A percentile compares a stretch with the other conserved stretches of the same genome.
phyloP scores from a whole-genome alignment of 768 basidiomycete genomes.

The Suillus cothurnatus region DNA sequence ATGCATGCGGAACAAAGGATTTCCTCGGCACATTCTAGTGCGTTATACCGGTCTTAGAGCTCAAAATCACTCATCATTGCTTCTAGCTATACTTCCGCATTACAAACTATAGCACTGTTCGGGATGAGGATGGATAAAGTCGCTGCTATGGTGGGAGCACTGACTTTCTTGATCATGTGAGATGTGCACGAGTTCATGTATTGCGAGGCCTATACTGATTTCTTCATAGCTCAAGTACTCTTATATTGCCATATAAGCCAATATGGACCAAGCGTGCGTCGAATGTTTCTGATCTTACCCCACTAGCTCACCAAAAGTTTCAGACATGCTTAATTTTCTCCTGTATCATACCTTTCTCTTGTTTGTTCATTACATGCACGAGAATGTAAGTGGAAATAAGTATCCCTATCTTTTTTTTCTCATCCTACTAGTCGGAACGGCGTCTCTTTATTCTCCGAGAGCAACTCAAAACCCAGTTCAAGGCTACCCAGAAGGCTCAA shows the following conservation, averaged over 20 bases:
- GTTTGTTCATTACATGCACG: conserved; percentile 70
- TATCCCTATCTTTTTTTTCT: conserved; percentile 9
- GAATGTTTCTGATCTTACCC: background rate
- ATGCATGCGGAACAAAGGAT: conserved; percentile 46
- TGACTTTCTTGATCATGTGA: conserved; percentile 55
- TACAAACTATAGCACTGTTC: conserved; percentile 68
- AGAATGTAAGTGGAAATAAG: conserved; percentile 45
- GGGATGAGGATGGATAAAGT: conserved; percentile 68
- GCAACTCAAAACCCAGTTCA: conserved; percentile 74
- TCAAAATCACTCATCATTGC: conserved; percentile 12
- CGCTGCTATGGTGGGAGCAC: conserved; percentile 61
- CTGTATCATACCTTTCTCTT: conserved; percentile 83
- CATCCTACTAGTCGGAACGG: conserved; percentile 45
- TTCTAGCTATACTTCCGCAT: conserved; percentile 33
- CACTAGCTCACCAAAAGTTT: conserved; percentile 36
- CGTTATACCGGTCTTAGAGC: conserved; percentile 5
- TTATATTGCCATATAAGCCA: conserved; percentile 41
- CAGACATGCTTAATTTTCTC: conserved; percentile 61
- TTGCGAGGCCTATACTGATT: conserved; percentile 28
- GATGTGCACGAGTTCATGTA: conserved; percentile 25
- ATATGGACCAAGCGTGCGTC: conserved; percentile 42
- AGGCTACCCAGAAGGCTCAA: conserved; percentile 72
- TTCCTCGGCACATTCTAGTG: conserved; percentile 42
- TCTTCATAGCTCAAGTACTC: conserved; percentile 30
- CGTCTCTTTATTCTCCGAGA: conserved; percentile 69